Percentiles rank a stretch among this genome's conserved stretches.
Conservation (phyloP, 2,329 filamentous ascomycete genomes). For the Grosmannia huntii region DNA sequence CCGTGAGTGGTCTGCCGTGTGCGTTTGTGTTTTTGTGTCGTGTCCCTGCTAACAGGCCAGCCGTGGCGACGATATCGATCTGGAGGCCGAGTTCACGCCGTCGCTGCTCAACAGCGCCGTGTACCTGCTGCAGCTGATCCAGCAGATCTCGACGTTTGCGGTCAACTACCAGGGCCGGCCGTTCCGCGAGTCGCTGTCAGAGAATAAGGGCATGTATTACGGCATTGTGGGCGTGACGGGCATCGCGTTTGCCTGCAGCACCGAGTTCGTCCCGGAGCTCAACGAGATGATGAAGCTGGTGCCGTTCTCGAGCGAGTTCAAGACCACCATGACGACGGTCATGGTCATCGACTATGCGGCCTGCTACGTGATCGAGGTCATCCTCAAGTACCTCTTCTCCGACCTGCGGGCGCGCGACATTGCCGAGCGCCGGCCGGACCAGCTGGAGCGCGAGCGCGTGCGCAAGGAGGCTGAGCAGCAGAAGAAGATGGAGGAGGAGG, state of each 20-base stretch:
- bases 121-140: slow-evolving; percentile 93
- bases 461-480: slow-evolving; percentile 49
- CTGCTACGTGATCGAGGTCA: slow-evolving; percentile 80
- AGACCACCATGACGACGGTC: slow-evolving; percentile 64
- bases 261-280: slow-evolving; percentile 89
- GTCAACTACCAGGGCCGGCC: slow-evolving; percentile 99
- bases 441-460: slow-evolving; percentile 62
- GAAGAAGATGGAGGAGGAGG: slow-evolving; percentile 39
- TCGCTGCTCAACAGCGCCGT: slow-evolving; percentile 93
- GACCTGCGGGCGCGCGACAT: slow-evolving; percentile 94
- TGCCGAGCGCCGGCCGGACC: slow-evolving; percentile 72
- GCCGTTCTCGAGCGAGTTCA: slow-evolving; percentile 81
- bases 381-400: slow-evolving; percentile 73
- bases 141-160: slow-evolving; percentile 97
- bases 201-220: slow-evolving; percentile 98
- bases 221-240: slow-evolving; percentile 81
- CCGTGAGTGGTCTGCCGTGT: no score
- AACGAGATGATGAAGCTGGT: slow-evolving; percentile 90
- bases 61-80: slow-evolving; percentile 54
- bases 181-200: slow-evolving; percentile 89
- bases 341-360: slow-evolving; percentile 83
- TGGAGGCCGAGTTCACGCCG: slow-evolving; percentile 88
- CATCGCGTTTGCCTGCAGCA: slow-evolving; percentile 87
- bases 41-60: slow-evolving; percentile 19
- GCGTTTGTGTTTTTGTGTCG: neutral